A percentile compares a stretch with the other conserved stretches of the same genome.
Conservation (phyloP, 306 rosid species). For the Vicia villosa region DNA sequence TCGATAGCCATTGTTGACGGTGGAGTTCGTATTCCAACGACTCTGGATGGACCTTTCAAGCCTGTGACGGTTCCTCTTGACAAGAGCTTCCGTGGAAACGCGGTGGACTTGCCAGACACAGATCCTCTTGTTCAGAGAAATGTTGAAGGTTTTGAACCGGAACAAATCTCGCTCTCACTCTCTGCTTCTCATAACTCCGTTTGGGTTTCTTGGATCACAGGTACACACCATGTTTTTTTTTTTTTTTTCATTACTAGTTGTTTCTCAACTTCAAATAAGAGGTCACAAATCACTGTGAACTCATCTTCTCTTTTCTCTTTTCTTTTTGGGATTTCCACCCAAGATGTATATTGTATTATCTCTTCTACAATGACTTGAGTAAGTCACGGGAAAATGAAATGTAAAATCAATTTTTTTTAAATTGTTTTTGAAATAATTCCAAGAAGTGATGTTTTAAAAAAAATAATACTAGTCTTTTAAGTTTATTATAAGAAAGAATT, state of each 20-base stretch:
- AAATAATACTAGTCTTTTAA: too few relatives aligned
- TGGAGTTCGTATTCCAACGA: conserved; percentile 59
- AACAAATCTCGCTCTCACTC: conserved; percentile 86
- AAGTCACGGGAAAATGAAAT: too few relatives aligned
- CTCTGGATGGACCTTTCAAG: conserved; percentile 81
- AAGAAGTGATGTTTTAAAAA: too few relatives aligned
- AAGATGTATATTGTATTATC: too few relatives aligned
- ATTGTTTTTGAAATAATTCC: too few relatives aligned
- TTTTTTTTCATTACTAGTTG: neutral
- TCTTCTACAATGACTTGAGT: too few relatives aligned
- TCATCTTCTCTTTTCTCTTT: too few relatives aligned
- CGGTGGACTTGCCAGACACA: conserved; percentile 69
- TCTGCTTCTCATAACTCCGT: conserved; percentile 60
- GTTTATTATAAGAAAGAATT: too few relatives aligned
- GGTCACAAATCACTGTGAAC: neutral
- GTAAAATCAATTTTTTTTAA: too few relatives aligned
- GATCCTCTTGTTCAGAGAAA: conserved; percentile 66
- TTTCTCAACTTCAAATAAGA: neutral
- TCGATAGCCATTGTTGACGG: conserved; percentile 35
- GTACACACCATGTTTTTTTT: conserved; percentile 31
- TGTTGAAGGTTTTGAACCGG: conserved; percentile 61
- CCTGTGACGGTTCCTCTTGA: conserved; percentile 84
- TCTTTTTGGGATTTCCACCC: too few relatives aligned
- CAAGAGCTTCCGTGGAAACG: conserved; percentile 65
- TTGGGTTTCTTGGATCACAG: conserved; percentile 94